A percentile compares a stretch with the other conserved stretches of the same genome.
Conservation (phyloP, 1,284 basidiomycete species). For the Boletellus deceptivus region DNA sequence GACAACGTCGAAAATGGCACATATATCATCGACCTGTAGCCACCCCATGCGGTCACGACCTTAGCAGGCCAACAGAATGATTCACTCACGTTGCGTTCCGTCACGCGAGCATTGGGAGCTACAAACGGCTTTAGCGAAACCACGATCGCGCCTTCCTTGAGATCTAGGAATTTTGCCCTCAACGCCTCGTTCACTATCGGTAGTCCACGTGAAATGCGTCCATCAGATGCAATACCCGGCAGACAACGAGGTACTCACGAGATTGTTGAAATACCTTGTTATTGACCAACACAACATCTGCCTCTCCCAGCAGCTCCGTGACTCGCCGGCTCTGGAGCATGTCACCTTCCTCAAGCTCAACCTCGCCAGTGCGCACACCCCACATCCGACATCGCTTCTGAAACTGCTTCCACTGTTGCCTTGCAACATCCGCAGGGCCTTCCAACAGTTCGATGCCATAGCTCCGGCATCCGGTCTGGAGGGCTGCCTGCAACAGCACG, state of each 20-base stretch:
- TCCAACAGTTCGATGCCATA: slow-evolving; percentile 70
- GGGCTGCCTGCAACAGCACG: slow-evolving; percentile 69
- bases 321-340: slow-evolving; percentile 65
- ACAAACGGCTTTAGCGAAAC: slow-evolving; percentile 74
- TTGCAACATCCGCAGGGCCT: slow-evolving; percentile 62
- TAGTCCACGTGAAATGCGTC: not conserved
- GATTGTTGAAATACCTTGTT: slow-evolving; percentile 75
- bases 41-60: slow-evolving; percentile 2
- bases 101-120: slow-evolving; percentile 61
- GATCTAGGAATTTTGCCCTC: slow-evolving; percentile 69
- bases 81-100: slow-evolving; percentile 64
- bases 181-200: slow-evolving; percentile 70
- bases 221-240: not conserved
- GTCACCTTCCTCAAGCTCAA: slow-evolving; percentile 71
- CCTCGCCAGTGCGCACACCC: slow-evolving; percentile 64
- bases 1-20: slow-evolving; percentile 71
- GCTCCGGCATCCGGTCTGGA: slow-evolving; percentile 71
- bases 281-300: slow-evolving; percentile 76
- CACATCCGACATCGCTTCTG: slow-evolving; percentile 69
- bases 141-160: slow-evolving; percentile 78
- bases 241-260: slow-evolving; percentile 43
- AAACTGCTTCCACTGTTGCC: slow-evolving; percentile 61
- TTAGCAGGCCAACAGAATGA: not conserved
- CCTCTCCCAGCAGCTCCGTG: slow-evolving; percentile 58
- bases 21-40: slow-evolving; percentile 64